phyloP scores from a whole-genome alignment of 768 basidiomycete species.

The Leucosporidium yakuticum region DNA sequence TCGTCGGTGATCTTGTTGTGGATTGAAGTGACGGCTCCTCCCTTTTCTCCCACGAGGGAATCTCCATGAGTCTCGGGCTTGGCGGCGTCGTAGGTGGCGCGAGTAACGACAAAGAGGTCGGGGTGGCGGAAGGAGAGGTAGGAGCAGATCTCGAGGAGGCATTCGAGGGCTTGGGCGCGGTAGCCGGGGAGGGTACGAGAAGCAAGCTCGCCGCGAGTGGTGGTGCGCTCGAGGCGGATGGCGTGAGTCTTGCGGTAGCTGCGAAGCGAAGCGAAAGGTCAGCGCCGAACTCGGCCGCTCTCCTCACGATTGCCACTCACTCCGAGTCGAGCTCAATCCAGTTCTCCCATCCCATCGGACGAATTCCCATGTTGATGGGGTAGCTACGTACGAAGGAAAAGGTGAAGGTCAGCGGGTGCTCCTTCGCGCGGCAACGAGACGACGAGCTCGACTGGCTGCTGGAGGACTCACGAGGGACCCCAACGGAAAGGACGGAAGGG shows the following conservation, averaged over 20 bases:
- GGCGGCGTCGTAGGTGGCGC: constrained; percentile 41
- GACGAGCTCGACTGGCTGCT: no score
- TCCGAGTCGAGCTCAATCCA: constrained; percentile 7
- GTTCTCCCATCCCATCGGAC: constrained; percentile 3
- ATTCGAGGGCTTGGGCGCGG: constrained; percentile 44
- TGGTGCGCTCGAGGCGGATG: constrained; percentile 52
- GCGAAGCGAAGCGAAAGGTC: background rate
- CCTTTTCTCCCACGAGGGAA: background rate
- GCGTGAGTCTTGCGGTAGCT: constrained; percentile 42
- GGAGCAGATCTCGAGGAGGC: constrained; percentile 54
- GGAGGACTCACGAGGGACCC: no score
- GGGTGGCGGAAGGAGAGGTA: constrained; percentile 63
- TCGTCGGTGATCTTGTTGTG: constrained; percentile 36
- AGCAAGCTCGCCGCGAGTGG: constrained; percentile 51
- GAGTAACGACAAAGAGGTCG: constrained; percentile 51
- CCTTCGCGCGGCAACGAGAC: no score
- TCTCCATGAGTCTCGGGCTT: constrained; percentile 10
- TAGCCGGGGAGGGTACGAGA: constrained; percentile 52
- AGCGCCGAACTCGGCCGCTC: background rate
- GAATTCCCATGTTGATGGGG: background rate
- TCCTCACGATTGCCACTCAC: background rate
- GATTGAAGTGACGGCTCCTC: background rate
- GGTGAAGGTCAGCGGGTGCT: background rate
- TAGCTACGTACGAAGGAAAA: background rate
- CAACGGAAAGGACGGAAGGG: no score